Base-by-base conservation (phyloP, 345 rosid species). In the Gossypium arboreum region DNA sequence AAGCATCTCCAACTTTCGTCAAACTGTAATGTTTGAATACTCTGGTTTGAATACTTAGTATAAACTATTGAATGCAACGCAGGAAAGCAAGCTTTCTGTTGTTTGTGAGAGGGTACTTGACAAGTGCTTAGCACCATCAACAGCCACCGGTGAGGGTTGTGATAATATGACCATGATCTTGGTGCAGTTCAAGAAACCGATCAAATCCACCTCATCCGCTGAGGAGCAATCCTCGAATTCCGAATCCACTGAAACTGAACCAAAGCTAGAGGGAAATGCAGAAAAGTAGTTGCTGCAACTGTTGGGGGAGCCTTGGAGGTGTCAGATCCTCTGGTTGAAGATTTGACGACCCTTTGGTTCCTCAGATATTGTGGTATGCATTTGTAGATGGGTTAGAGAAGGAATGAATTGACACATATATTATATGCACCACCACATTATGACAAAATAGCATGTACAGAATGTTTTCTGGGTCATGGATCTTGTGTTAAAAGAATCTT, bases 111-210 rank as follows among this genome's bases (percentile, higher is more conserved):
- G 88, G 77, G 93, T 90, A 13, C 85, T 95, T 1, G 97, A 93
- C 58, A 85, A 85, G 81, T 95, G 99, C 78, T 81, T 95, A 73
- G 97, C 99, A 45, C 98, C 99, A 62, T 88, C 89, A 13, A 91
- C 96, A 8, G 83, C 86, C 27, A 76, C 84, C 9, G 98, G 98
- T 13, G 98, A 95, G 84, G 99, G 98, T 75, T 91, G 99, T 69
- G 99, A 95, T 84, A 93, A 95, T 79, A 95, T 95, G 99, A 95
- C 99, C 51, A 95, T 95, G 97, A 88, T 93, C 82, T 79, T 91
- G 85, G 94, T 95, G 68, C 98, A 89, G 79, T 89, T 95, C 84
- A 91, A 89, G 87, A 95, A 91, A 76, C 87, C 89, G 16, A 45
- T 83, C 71, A 74, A 77, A 72, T 50, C 80, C 15, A 3, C 61